Conservation (phyloP, 176 grass and related monocot species). For the Microstegium vimineum region DNA sequence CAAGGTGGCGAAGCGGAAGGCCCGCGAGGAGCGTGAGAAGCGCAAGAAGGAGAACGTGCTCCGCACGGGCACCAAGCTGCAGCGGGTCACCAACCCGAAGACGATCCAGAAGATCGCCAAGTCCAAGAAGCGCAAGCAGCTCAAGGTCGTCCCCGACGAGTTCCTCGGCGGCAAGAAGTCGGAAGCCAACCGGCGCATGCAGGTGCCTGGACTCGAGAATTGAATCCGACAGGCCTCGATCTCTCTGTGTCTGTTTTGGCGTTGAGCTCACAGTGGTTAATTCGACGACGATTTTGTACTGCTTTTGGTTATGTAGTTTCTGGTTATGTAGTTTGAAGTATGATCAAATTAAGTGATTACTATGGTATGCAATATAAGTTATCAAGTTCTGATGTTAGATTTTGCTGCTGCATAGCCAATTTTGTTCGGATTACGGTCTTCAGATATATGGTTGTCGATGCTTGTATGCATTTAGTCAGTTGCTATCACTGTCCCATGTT, state of each 20-base stretch:
- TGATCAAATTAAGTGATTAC: not conserved
- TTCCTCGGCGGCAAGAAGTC: conserved; percentile 56
- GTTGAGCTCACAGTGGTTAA: not conserved
- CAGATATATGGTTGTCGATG: not conserved
- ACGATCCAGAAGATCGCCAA: conserved; percentile 96
- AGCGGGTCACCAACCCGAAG: conserved; percentile 90
- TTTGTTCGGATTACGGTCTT: not conserved
- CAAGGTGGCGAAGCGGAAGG: conserved; percentile 77
- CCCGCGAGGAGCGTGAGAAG: conserved; percentile 88
- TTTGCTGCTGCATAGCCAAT: not conserved
- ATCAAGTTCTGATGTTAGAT: not conserved
- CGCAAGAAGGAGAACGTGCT: conserved; percentile 82
- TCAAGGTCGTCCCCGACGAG: conserved; percentile 83
- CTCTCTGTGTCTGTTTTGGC: conserved; percentile 1
- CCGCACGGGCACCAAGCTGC: conserved; percentile 73
- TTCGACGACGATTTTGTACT: conserved; percentile 19
- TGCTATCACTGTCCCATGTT: not conserved
- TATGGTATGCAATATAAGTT: not conserved
- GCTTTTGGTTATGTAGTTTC: not conserved
- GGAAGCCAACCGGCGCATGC: conserved; percentile 37
- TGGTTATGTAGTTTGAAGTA: not conserved
- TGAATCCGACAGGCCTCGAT: not conserved
- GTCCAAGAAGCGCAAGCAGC: conserved; percentile 74
- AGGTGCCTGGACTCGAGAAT: conserved; percentile 39
- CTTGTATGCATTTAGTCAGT: not conserved